Evolutionary conservation across 1,139 yeast genomes (phyloP).

Genomic region (Kurtzmaniella quercitrusa): DNA sequence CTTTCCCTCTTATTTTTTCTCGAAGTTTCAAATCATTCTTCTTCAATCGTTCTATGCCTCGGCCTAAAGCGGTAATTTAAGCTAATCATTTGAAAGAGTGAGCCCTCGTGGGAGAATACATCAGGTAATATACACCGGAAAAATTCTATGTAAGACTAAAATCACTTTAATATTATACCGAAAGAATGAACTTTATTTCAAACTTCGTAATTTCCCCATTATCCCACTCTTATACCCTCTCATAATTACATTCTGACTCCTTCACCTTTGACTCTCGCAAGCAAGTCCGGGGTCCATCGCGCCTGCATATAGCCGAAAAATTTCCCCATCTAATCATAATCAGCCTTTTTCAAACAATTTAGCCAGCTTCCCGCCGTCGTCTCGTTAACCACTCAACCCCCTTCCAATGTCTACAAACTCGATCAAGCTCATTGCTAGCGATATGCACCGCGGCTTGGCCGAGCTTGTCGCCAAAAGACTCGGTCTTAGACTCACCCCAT

Average conservation of each 20-base stretch:
- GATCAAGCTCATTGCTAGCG: slow-evolving; percentile 83
- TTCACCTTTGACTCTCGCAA: background rate
- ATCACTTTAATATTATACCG: too few relatives aligned
- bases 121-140: too few relatives aligned
- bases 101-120: too few relatives aligned
- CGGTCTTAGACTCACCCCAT: slow-evolving; percentile 57
- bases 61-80: too few relatives aligned
- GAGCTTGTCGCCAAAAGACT: slow-evolving; percentile 65
- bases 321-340: slow-evolving; percentile 1
- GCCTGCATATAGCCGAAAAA: slow-evolving; percentile 6
- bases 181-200: too few relatives aligned
- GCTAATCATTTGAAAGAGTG: too few relatives aligned
- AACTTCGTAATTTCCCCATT: too few relatives aligned
- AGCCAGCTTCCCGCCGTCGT: background rate
- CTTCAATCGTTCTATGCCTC: too few relatives aligned
- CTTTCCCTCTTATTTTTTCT: too few relatives aligned
- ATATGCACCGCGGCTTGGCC: slow-evolving; percentile 88
- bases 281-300: slow-evolving; percentile 5
- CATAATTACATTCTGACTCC: too few relatives aligned
- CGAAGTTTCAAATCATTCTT: too few relatives aligned
- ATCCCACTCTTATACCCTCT: background rate
- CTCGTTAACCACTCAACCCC: background rate
- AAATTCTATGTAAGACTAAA: too few relatives aligned
- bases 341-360: background rate
- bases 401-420: slow-evolving; percentile 68